Conservation (phyloP, 148 eudicot genomes). For the Camellia lanceoleosa region DNA sequence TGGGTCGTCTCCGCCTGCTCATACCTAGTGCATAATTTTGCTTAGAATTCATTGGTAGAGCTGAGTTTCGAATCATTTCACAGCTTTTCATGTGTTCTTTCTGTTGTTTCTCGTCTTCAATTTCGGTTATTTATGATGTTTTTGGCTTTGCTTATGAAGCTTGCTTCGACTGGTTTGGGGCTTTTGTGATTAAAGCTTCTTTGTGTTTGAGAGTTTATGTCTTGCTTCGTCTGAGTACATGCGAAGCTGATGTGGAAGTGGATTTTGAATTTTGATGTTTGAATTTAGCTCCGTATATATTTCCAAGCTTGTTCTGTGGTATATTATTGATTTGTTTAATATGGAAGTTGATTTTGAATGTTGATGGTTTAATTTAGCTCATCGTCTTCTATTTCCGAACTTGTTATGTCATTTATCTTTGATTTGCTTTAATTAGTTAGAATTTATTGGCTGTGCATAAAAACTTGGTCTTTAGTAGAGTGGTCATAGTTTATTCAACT, state of each 20-base stretch:
- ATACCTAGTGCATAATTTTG: not conserved
- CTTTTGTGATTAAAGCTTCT: conserved; percentile 7
- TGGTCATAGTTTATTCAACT: not conserved
- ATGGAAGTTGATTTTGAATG: conserved; percentile 4
- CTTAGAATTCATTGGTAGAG: not conserved
- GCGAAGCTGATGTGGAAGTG: not conserved
- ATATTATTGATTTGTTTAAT: not conserved
- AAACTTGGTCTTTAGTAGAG: not conserved
- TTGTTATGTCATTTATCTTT: not conserved
- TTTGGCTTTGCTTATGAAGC: conserved; percentile 3
- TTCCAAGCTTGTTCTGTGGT: not conserved
- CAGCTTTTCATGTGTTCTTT: not conserved
- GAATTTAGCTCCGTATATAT: conserved; percentile 4
- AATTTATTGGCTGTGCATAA: not conserved
- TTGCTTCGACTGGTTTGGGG: conserved; percentile 3
- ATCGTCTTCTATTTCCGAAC: not conserved
- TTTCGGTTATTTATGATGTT: conserved; percentile 9
- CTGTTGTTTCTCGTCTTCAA: not conserved
- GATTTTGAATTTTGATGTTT: conserved; percentile 8
- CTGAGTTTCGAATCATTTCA: not conserved
- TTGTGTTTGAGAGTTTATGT: not conserved
- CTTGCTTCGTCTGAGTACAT: not conserved
- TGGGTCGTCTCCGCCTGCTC: not conserved
- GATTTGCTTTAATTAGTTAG: not conserved
- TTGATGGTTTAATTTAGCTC: conserved; percentile 3